Evolutionary conservation across 176 grass and related monocot genomes (phyloP).

Genomic region (Avena insularis): DNA sequence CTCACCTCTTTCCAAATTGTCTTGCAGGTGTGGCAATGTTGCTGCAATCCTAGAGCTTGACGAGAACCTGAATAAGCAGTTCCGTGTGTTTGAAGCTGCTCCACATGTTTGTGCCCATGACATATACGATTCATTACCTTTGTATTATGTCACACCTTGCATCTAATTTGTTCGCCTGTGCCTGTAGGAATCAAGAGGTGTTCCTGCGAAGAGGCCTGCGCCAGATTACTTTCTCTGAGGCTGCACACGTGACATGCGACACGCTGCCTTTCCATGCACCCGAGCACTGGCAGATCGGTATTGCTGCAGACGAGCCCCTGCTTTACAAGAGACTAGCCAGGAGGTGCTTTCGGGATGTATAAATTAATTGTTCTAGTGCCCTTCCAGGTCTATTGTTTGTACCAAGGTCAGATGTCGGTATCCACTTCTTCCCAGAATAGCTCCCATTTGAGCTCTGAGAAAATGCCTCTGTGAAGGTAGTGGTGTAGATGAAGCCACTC

Average conservation of each 20-base stretch:
- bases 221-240: slow-evolving; percentile 96
- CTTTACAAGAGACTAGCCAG: slow-evolving; percentile 26
- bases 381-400: slow-evolving; percentile 54
- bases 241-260: not conserved
- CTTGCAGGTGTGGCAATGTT: slow-evolving; percentile 96
- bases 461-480: slow-evolving; percentile 34
- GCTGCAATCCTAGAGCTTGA: slow-evolving; percentile 99
- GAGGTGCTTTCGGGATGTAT: slow-evolving; percentile 49
- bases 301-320: slow-evolving; percentile 31
- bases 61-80: slow-evolving; percentile 90
- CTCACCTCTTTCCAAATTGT: slow-evolving; percentile 15
- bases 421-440: slow-evolving; percentile 29
- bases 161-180: slow-evolving; percentile 37
- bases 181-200: slow-evolving; percentile 86
- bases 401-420: slow-evolving; percentile 35
- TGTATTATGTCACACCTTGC: slow-evolving; percentile 23
- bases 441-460: slow-evolving; percentile 57
- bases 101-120: slow-evolving; percentile 76
- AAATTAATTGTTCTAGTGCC: slow-evolving; percentile 36
- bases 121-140: not conserved
- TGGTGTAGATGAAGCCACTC: slow-evolving; percentile 44
- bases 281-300: slow-evolving; percentile 19
- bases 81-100: slow-evolving; percentile 95
- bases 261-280: slow-evolving; percentile 23
- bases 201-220: slow-evolving; percentile 90